These are phyloP conservation scores for Wallacemonas sp. DNA, from an alignment of 208 protist species.

Conservation along the genomic window DNA sequence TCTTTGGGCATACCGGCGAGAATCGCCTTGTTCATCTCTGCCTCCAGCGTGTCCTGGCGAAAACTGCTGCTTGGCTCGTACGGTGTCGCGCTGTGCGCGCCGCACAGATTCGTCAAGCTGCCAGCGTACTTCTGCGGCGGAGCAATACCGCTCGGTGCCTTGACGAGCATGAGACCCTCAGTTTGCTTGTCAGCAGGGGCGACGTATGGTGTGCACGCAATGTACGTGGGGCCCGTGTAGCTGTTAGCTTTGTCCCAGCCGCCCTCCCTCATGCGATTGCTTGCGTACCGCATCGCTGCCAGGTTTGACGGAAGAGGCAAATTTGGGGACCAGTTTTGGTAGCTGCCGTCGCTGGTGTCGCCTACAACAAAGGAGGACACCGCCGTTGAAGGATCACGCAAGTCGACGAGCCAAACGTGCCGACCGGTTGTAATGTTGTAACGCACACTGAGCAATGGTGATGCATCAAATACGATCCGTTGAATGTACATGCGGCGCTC, in stretches of 20 bases:
- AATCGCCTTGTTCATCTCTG: not conserved
- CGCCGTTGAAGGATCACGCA: not conserved
- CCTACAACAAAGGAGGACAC: not conserved
- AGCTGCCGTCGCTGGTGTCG: not conserved
- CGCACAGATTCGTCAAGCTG: not conserved
- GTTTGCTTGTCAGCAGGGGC: not conserved
- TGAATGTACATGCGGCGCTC: not conserved
- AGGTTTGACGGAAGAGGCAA: not conserved
- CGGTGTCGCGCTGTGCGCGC: not conserved
- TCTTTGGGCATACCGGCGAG: not conserved
- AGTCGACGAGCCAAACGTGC: not conserved
- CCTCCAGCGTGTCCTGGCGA: not conserved
- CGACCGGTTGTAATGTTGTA: not conserved
- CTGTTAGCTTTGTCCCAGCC: not conserved
- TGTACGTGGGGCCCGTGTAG: not conserved
- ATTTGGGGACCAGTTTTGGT: not conserved
- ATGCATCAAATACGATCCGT: not conserved
- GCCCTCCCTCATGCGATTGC: not conserved
- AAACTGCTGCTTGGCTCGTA: not conserved
- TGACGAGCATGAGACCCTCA: not conserved
- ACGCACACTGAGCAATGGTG: not conserved
- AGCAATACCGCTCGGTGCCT: not conserved
- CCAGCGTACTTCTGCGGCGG: not conserved
- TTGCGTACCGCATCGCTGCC: not conserved
- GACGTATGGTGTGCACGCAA: not conserved